Base-by-base conservation (phyloP, 2,329 filamentous ascomycete genomes). In the Botrytis galanthina region DNA sequence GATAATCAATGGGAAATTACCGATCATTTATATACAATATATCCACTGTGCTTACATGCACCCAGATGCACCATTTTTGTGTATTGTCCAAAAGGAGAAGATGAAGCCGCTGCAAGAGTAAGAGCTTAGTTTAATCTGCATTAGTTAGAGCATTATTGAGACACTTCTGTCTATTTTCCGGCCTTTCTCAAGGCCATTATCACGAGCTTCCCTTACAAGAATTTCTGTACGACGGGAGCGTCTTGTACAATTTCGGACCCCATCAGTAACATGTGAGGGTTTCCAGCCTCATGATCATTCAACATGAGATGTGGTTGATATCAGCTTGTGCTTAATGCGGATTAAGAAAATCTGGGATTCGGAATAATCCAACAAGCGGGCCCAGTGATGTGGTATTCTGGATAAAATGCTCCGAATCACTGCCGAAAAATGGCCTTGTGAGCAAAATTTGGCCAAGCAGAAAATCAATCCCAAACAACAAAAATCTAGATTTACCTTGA, bases 351-450 rank as follows among this genome's bases (percentile, higher is more conserved):
- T 46, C 54, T 73, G 71, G 54, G 39, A 68, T 42, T 32, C 63
- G 63, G 63, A 70, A 61, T 46, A 73, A 70, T 69, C 26, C 4
- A 73, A 60, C 51, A 69, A 73, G 70, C 71, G 71, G 60, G 26
- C 46, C 71, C 71, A 73, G 39, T 73, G 64, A 59, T 20, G 48
- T 69, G 54, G 63, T 14, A 68, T 29, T 29, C 48, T 57, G 39
- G 51, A 69, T 68, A 48, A 73, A 61, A 37, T 29, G 37, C 48
- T 60, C 71, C 71, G 63, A 73, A 42, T 69, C 54, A 68, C 44
- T 69, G 71, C 71, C 71, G 71, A 73, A 61, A 69, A n/a, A 12
- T 73, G 71, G 44, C 72, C 66, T 73, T 73, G 71, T 73, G 71
- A 73, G 60, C 71, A 73, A 14, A 59, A 70, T 44, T 29, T 6